Evolutionary conservation across 2,329 filamentous ascomycete genomes (phyloP), one percentile per base, ranked within the genome.

Genomic region (Ophiostoma australiae): DNA sequence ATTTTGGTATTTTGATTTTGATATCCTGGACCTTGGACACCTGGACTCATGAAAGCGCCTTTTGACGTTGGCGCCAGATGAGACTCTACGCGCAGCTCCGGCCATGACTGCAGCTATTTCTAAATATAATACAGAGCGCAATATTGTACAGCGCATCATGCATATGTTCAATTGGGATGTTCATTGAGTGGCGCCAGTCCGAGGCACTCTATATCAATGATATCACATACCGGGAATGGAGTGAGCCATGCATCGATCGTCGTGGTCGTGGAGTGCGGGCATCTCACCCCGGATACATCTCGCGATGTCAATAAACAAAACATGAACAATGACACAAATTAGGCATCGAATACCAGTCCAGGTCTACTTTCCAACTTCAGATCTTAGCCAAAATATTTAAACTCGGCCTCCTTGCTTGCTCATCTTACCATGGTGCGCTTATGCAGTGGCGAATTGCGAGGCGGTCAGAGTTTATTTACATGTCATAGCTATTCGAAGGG

Each of bases 291-390:
- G 27, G 27, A 15, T 13, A 31, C 3, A 11, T 27, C 3, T 58
- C 52, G 52, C 52, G 52, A 58, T 58, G 52, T 58, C 27, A 58
- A 58, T 31, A 58, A 58, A 58, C 52, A 58, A 15, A 11, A 58
- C 8, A 48, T 10, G 10, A 48, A 20, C 44, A 48, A 15, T 4
- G 15, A 5, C 3, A 58, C 4, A 58, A 3, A 27, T 5, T 5
- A 58, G 6, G 20, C 20, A 39, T 39, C 37, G 37, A 39, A 11
- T 39, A 39, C 3, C 10, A 39, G 37, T 39, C 10, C 13, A 31
- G 1, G 27, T 31, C 27, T 39, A n/a, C n/a, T 3, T 31, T 31
- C 27, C 27, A 31, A 31, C 3, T 31, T 31, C 27, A 31, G 27
- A 31, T 31, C 27, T 7, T 20, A 41, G 15, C 39, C 4, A 41